A percentile compares a stretch with the other conserved stretches of the same genome.
Evolutionary conservation across 345 rosid species (phyloP).

Genomic region (Linum trigynum): DNA sequence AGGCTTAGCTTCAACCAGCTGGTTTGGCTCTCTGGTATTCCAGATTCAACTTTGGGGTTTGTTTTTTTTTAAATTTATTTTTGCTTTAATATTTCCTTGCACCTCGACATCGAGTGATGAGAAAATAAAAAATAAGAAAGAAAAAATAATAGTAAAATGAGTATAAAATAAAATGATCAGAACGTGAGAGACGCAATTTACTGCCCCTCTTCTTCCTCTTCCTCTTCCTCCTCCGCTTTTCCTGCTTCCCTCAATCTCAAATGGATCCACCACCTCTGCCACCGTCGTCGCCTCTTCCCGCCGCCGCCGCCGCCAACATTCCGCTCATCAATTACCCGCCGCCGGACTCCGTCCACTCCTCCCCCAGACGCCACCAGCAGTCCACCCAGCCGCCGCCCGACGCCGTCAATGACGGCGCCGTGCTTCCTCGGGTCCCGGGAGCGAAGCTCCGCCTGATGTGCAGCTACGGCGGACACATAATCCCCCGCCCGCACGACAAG

Average conservation of each 20-base stretch:
- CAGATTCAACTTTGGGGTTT: too few species aligned
- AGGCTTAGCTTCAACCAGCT: not conserved
- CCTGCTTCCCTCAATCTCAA: not conserved
- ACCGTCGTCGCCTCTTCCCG: constrained; percentile 5
- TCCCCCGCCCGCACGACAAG: constrained; percentile 88
- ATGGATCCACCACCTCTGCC: constrained; percentile 38
- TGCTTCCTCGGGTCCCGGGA: constrained; percentile 46
- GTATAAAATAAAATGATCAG: too few species aligned
- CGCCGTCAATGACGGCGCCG: constrained; percentile 19
- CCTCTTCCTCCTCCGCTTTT: not conserved
- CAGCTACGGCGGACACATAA: constrained; percentile 77
- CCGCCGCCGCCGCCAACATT: constrained; percentile 13
- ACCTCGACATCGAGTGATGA: too few species aligned
- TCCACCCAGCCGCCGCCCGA: not conserved
- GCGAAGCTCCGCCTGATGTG: constrained; percentile 81
- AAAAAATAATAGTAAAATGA: too few species aligned
- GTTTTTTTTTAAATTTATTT: too few species aligned
- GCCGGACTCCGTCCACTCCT: constrained; percentile 34
- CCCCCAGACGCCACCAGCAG: constrained; percentile 34
- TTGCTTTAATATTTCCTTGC: not conserved
- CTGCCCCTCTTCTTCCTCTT: not conserved
- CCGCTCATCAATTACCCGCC: constrained; percentile 23
- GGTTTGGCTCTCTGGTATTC: not conserved
- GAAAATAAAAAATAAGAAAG: too few species aligned
- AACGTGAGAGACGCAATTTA: too few species aligned